These are phyloP conservation scores for Ammopiptanthus mongolicus DNA, from an alignment of 306 rosid genomes.

Conservation along the genomic window DNA sequence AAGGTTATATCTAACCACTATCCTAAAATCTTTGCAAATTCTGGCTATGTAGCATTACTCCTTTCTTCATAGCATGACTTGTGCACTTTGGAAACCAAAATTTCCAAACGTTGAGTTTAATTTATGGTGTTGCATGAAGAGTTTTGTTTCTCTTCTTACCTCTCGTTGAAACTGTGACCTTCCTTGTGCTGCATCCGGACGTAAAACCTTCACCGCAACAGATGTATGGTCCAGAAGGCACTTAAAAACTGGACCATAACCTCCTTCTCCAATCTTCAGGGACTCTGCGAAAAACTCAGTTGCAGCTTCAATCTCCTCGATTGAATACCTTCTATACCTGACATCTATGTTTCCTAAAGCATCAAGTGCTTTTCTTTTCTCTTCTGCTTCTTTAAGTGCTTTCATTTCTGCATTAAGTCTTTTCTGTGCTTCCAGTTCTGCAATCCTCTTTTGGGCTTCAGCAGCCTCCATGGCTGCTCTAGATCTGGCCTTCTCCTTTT, in stretches of 20 bases:
- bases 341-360: constrained; percentile 43
- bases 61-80: neutral
- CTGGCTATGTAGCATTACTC: neutral
- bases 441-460: constrained; percentile 77
- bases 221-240: constrained; percentile 75
- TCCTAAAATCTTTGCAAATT: neutral
- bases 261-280: constrained; percentile 94
- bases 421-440: constrained; percentile 79
- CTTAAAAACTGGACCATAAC: constrained; percentile 88
- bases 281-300: constrained; percentile 58
- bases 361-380: constrained; percentile 54
- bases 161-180: constrained; percentile 84
- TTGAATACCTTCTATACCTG: constrained; percentile 75
- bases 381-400: constrained; percentile 69
- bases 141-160: constrained; percentile 42
- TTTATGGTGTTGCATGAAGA: neutral
- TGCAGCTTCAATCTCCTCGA: constrained; percentile 84
- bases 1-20: neutral
- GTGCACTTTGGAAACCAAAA: neutral
- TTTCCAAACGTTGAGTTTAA: neutral
- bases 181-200: constrained; percentile 96
- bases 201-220: constrained; percentile 87
- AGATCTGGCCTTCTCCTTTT: constrained; percentile 78
- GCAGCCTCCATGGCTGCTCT: constrained; percentile 92
- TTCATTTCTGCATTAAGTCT: constrained; percentile 75